Base-by-base conservation (phyloP, 331 rosid species). In the Malus hybrid region DNA sequence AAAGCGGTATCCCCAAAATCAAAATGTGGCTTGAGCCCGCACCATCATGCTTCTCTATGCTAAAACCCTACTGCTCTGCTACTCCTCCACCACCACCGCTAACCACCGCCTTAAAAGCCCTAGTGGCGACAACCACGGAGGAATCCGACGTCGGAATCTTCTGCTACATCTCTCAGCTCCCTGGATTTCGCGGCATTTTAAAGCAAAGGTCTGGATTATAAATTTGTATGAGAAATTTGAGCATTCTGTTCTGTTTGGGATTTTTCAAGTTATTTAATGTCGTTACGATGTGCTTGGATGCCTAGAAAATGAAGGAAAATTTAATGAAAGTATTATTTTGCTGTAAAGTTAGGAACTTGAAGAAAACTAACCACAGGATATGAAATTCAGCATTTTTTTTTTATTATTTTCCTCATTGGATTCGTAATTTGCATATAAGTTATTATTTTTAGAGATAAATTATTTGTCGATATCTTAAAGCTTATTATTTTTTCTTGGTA, bases 141-240 rank as follows among this genome's bases (percentile, higher is more conserved):
- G 99, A 92, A 81, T 20, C 87, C 60, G 91, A 92, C 76, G 97
- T 94, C 19, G 99, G 99, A 54, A 88, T 94, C 69, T 70, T 73
- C 86, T 85, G 93, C 86, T 88, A 86, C 85, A 90, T 91, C 78
- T 94, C 99, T 42, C 73, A 74, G 70, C 92, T 94, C 36, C 92
- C 97, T 72, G 97, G 99, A 67, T 94, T 88, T 78, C 93, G 96
- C 20, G 98, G 96, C 81, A 73, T 94, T 71, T 85, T 94, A 19
- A 94, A 91, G 87, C 98, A 94, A 83, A 94, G 99, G 96, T 87
- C 65, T 65, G 16, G 27, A 33, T 72, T 64, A 9, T 69, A 16
- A 5, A 5, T 56, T 1, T 56, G 14, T 34, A 1, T 31, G 20
- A 67, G 13, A 42, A 34, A 72, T 52, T 39, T 39, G 46, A 39